These are phyloP conservation scores for Populus davidiana DNA, from an alignment of 345 rosid species.

Conservation along the genomic window DNA sequence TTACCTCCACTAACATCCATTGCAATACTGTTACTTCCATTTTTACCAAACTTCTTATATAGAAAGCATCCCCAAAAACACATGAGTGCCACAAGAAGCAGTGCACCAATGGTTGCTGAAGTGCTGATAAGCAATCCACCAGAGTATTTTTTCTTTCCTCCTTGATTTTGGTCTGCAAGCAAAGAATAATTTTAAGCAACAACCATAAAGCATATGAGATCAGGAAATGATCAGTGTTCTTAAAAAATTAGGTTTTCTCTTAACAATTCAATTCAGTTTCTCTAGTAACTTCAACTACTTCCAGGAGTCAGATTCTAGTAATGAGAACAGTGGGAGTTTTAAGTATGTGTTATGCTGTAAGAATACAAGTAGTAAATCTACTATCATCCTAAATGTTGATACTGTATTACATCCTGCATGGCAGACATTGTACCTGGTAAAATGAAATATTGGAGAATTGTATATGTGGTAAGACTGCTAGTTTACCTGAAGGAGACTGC, in stretches of 20 bases:
- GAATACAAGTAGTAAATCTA: not conserved
- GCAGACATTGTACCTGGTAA: not conserved
- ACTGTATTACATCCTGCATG: not conserved
- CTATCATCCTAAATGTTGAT: not conserved
- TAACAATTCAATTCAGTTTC: not conserved
- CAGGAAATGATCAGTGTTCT: not conserved
- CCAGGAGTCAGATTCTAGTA: not conserved
- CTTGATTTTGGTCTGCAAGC: constrained; percentile 59
- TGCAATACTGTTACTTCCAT: constrained; percentile 64
- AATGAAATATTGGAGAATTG: constrained; percentile 9
- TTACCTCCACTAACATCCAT: constrained; percentile 90
- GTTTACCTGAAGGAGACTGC: constrained; percentile 54
- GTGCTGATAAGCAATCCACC: constrained; percentile 84
- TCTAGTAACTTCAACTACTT: not conserved
- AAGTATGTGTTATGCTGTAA: not conserved
- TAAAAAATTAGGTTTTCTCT: constrained; percentile 2
- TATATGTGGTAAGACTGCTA: not conserved
- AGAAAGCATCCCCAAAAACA: constrained; percentile 99
- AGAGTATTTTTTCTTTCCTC: constrained; percentile 60
- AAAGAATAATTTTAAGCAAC: constrained; percentile 18
- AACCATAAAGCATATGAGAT: not conserved
- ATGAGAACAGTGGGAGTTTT: not conserved
- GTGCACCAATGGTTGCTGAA: constrained; percentile 90
- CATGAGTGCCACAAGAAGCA: constrained; percentile 98
- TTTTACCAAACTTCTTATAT: constrained; percentile 91